These are phyloP conservation scores for Neurospora sp. DNA, from an alignment of 495 filamentous ascomycete species.

Conservation along the genomic window DNA sequence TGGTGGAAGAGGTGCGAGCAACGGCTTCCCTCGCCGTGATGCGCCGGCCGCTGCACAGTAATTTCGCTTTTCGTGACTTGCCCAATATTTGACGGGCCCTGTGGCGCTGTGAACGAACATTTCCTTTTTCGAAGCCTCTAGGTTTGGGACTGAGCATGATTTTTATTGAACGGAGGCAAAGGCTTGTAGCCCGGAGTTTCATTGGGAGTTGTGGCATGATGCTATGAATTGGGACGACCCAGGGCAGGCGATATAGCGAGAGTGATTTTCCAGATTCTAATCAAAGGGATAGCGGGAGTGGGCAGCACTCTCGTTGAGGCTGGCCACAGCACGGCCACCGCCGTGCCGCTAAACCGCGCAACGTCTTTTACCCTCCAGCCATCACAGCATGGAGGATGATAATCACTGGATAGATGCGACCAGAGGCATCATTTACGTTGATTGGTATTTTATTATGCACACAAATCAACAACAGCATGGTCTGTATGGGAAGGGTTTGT, in stretches of 20 bases:
- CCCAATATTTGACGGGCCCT: neutral
- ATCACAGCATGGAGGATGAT: neutral
- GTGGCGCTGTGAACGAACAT: slow-evolving; percentile 7
- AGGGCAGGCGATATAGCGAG: neutral
- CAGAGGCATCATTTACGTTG: neutral
- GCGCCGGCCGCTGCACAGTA: slow-evolving; percentile 19
- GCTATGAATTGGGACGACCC: slow-evolving; percentile 11
- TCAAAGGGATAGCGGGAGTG: neutral
- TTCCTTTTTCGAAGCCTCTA: slow-evolving; percentile 6
- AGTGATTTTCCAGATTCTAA: slow-evolving; percentile 5
- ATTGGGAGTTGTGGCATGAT: slow-evolving; percentile 8
- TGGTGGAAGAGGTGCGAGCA: slow-evolving; percentile 36
- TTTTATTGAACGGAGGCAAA: slow-evolving; percentile 7
- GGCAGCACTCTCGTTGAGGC: neutral
- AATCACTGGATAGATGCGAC: slow-evolving; percentile 7
- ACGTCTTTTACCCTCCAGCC: neutral
- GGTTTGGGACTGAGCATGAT: slow-evolving; percentile 6
- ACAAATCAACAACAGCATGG: neutral
- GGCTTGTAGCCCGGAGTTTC: slow-evolving; percentile 7
- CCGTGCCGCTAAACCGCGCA: neutral
- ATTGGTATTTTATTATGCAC: neutral
- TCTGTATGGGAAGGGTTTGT: neutral
- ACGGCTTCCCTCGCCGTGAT: slow-evolving; percentile 14
- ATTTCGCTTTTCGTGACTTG: neutral
- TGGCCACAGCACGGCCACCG: neutral